phyloP scores from a whole-genome alignment of 2,329 filamentous ascomycete species.

The Talaromyces sp. region DNA sequence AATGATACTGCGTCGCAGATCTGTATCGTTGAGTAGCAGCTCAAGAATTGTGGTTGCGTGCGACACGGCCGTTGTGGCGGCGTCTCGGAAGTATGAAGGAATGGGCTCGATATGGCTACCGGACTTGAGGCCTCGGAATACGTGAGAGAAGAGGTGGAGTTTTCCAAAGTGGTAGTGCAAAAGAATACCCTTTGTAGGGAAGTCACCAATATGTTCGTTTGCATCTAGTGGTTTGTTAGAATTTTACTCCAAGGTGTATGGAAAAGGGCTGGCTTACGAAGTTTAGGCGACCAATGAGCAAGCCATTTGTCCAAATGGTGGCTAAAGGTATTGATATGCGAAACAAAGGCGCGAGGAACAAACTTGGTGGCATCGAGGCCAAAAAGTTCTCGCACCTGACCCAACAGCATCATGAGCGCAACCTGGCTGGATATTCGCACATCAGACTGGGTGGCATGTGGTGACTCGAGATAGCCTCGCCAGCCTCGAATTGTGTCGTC shows the following conservation, averaged over 20 bases:
- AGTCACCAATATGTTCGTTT: slow-evolving; percentile 32
- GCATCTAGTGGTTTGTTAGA: background rate
- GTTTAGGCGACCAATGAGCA: slow-evolving; percentile 11
- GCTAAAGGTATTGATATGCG: slow-evolving; percentile 13
- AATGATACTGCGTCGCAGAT: slow-evolving; percentile 31
- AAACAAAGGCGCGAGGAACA: slow-evolving; percentile 9
- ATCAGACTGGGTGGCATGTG: slow-evolving; percentile 11
- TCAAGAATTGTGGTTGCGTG: slow-evolving; percentile 35
- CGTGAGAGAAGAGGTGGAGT: slow-evolving; percentile 44
- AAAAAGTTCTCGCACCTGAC: slow-evolving; percentile 12
- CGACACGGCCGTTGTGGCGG: slow-evolving; percentile 23
- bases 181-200: slow-evolving; percentile 42
- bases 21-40: slow-evolving; percentile 31
- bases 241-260: background rate
- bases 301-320: slow-evolving; percentile 12
- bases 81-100: slow-evolving; percentile 25
- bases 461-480: slow-evolving; percentile 12
- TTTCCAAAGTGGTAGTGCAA: slow-evolving; percentile 47
- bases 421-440: slow-evolving; percentile 10
- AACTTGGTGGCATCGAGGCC: slow-evolving; percentile 11
- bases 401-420: slow-evolving; percentile 11
- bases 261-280: background rate
- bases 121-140: slow-evolving; percentile 36
- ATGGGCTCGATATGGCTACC: slow-evolving; percentile 25
- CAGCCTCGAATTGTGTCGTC: slow-evolving; percentile 21